Percentiles rank a stretch among this genome's conserved stretches.
phyloP scores from a whole-genome alignment of 352 stramenopile species.

The Elongisporangium prolatum region DNA sequence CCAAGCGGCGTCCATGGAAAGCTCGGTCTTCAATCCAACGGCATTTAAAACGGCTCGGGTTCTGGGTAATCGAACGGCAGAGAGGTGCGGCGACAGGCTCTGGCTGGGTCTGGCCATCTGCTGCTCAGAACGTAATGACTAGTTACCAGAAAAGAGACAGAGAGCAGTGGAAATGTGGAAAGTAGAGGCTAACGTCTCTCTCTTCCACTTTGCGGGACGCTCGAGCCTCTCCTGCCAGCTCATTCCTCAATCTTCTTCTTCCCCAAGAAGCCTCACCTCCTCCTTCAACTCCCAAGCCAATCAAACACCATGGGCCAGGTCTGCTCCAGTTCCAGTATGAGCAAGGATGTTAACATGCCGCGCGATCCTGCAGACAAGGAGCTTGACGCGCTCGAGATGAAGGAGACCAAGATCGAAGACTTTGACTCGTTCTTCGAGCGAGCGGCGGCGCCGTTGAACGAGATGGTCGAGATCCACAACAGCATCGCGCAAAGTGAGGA shows the following conservation, averaged over 20 bases:
- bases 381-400: constrained; percentile 23
- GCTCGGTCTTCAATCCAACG: no score
- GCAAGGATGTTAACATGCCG: constrained; percentile 32
- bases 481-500: constrained; percentile 48
- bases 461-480: constrained; percentile 35
- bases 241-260: constrained; percentile 32
- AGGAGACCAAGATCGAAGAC: constrained; percentile 20
- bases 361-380: constrained; percentile 26
- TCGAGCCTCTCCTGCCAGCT: constrained; percentile 1
- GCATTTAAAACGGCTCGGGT: not conserved
- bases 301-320: constrained; percentile 46
- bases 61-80: not conserved
- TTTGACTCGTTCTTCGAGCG: constrained; percentile 21
- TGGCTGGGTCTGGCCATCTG: not conserved
- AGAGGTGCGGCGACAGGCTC: not conserved
- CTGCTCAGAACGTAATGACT: not conserved
- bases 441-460: constrained; percentile 12
- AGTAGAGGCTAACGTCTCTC: not conserved
- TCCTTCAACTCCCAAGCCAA: constrained; percentile 1
- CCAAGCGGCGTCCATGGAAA: no score
- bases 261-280: constrained; percentile 9
- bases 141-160: not conserved
- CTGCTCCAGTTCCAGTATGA: constrained; percentile 37
- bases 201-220: not conserved
- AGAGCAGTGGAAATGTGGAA: not conserved